Evolutionary conservation across 2,329 filamentous ascomycete species (phyloP).

Genomic region (Ciborinia camelliae): DNA sequence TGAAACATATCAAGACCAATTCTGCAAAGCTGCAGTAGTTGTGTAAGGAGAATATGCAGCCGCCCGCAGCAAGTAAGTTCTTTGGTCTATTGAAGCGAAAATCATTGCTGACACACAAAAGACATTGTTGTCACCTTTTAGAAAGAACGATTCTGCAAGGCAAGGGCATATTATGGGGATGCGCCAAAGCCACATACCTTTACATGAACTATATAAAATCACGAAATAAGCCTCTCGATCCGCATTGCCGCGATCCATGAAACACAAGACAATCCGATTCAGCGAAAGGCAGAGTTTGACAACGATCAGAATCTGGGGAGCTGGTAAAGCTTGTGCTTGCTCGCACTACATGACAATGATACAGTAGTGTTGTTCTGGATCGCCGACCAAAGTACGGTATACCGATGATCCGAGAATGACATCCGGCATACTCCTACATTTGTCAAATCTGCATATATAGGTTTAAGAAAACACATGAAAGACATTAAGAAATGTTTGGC

Average conservation of each 20-base stretch:
- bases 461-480: neutral
- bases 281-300: neutral
- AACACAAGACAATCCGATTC: slow-evolving; percentile 2
- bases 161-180: slow-evolving; percentile 4
- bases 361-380: slow-evolving; percentile 8
- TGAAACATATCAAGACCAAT: slow-evolving; percentile 18
- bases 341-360: slow-evolving; percentile 15
- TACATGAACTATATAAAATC: neutral
- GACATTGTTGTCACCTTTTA: slow-evolving; percentile 7
- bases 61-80: slow-evolving; percentile 1
- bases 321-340: slow-evolving; percentile 14
- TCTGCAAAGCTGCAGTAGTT: slow-evolving; percentile 15
- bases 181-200: slow-evolving; percentile 13
- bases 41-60: slow-evolving; percentile 18
- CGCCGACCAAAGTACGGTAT: slow-evolving; percentile 19
- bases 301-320: slow-evolving; percentile 16
- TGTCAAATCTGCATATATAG: slow-evolving; percentile 10
- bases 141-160: slow-evolving; percentile 14
- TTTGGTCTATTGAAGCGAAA: slow-evolving; percentile 12
- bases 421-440: neutral
- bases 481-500: neutral
- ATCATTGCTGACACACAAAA: slow-evolving; percentile 8
- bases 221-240: slow-evolving; percentile 1
- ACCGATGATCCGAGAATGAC: slow-evolving; percentile 9
- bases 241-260: slow-evolving; percentile 4